Percentiles rank a stretch among this genome's conserved stretches.
phyloP scores from a whole-genome alignment of 179 eudicot species.

The Carnegiea gigantea region DNA sequence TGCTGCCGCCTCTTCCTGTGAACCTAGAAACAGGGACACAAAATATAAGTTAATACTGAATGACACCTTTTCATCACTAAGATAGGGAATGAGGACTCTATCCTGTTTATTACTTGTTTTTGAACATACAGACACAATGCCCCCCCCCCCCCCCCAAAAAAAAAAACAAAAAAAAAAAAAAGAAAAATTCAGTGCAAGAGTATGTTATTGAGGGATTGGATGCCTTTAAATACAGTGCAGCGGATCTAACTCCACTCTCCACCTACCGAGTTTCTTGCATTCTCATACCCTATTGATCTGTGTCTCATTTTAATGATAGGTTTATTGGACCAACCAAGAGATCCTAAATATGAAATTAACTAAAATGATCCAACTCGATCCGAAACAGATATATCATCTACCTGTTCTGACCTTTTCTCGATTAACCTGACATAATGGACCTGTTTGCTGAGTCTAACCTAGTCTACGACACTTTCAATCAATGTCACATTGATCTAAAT shows the following conservation, averaged over 20 bases:
- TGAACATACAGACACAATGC: background rate
- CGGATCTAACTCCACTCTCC: background rate
- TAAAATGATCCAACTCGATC: background rate
- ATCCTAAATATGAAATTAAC: background rate
- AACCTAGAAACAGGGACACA: constrained; percentile 38
- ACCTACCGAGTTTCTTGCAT: background rate
- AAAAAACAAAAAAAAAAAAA: no score
- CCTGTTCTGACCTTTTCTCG: background rate
- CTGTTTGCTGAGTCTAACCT: background rate
- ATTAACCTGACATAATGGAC: background rate
- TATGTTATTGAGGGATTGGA: background rate
- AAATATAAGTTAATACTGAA: background rate
- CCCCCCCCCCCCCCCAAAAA: no score
- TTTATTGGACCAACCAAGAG: background rate
- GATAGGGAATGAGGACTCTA: background rate
- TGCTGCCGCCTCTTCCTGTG: constrained; percentile 93
- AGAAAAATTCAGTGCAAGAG: no score
- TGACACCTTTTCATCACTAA: background rate
- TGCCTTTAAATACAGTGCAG: background rate
- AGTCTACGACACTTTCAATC: background rate
- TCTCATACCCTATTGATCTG: background rate
- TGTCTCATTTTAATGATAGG: background rate
- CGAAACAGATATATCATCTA: background rate
- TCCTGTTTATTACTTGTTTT: background rate
- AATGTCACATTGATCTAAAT: background rate